Percentiles rank a stretch among this genome's conserved stretches.
Evolutionary conservation across 1,284 basidiomycete species (phyloP).

Genomic region (Malassezia vespertilionis): DNA sequence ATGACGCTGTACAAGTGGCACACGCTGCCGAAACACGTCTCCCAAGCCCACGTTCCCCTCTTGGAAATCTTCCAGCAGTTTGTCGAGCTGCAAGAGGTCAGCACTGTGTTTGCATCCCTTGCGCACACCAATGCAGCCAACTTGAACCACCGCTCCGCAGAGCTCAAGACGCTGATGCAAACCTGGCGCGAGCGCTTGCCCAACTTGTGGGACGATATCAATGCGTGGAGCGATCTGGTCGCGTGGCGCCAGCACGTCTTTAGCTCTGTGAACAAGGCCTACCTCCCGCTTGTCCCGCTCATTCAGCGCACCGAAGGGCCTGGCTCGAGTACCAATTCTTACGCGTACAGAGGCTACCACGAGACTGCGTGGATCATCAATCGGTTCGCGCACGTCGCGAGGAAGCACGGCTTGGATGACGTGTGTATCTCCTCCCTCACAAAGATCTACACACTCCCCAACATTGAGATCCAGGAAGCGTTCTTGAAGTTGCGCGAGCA

Average conservation of each 20-base stretch:
- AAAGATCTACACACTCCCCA: conserved; percentile 96
- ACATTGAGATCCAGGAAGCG: conserved; percentile 99
- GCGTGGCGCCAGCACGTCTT: conserved; percentile 88
- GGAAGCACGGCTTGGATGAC: conserved; percentile 90
- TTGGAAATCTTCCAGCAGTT: conserved; percentile 98
- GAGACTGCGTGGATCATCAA: conserved; percentile 99
- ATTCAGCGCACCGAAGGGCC: conserved; percentile 53
- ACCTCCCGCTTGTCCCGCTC: conserved; percentile 63
- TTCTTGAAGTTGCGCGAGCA: conserved; percentile 98
- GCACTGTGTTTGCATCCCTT: conserved; percentile 68
- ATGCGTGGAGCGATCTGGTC: conserved; percentile 94
- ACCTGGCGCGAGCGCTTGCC: conserved; percentile 93
- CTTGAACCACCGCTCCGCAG: conserved; percentile 83
- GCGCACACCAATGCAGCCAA: conserved; percentile 77
- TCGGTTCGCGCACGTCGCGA: conserved; percentile 95
- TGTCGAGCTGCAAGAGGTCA: conserved; percentile 89
- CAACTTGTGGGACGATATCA: conserved; percentile 93
- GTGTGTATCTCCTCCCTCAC: conserved; percentile 90
- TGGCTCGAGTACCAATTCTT: conserved; percentile 55
- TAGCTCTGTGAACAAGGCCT: conserved; percentile 90
- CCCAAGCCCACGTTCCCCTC: conserved; percentile 82
- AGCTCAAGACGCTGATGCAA: conserved; percentile 62
- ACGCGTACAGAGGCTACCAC: conserved; percentile 95
- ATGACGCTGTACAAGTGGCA: conserved; percentile 93
- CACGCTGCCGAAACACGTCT: conserved; percentile 71